Percentiles rank a stretch among this genome's conserved stretches.
Conservation (phyloP, 352 stramenopile genomes). For the Peronospora destructor region DNA sequence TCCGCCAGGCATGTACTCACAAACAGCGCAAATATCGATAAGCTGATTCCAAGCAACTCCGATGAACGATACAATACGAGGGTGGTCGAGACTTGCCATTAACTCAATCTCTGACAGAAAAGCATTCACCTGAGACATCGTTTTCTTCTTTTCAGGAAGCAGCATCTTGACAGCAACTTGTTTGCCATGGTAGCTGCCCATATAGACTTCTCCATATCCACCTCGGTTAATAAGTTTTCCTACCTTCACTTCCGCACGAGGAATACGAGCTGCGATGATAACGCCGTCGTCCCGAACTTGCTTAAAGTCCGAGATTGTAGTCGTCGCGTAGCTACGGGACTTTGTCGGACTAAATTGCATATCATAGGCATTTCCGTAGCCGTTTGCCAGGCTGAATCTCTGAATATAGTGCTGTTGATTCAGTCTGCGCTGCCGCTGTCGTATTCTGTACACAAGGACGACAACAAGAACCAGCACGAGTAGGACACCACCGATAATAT, state of each 20-base stretch:
- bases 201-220: constrained; percentile 22
- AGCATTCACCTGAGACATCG: constrained; percentile 18
- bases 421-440: background rate
- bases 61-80: constrained; percentile 36
- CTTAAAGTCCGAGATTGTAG: constrained; percentile 13
- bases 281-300: constrained; percentile 32
- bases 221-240: constrained; percentile 16
- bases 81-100: background rate
- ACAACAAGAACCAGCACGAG: constrained; percentile 15
- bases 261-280: constrained; percentile 22
- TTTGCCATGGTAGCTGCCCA: constrained; percentile 19
- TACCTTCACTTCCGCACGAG: constrained; percentile 16
- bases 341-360: constrained; percentile 18
- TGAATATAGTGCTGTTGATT: background rate
- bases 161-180: constrained; percentile 25
- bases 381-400: constrained; percentile 2
- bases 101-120: constrained; percentile 17
- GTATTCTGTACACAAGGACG: constrained; percentile 10
- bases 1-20: constrained; percentile 41
- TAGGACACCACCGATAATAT: constrained; percentile 20
- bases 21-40: constrained; percentile 33
- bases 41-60: constrained; percentile 39
- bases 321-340: constrained; percentile 6
- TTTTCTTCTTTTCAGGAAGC: constrained; percentile 20
- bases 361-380: constrained; percentile 18